A percentile compares a stretch with the other conserved stretches of the same genome.
These are phyloP conservation scores for Termitomyces sp. DNA, from an alignment of 768 basidiomycete species.

Conservation along the genomic window DNA sequence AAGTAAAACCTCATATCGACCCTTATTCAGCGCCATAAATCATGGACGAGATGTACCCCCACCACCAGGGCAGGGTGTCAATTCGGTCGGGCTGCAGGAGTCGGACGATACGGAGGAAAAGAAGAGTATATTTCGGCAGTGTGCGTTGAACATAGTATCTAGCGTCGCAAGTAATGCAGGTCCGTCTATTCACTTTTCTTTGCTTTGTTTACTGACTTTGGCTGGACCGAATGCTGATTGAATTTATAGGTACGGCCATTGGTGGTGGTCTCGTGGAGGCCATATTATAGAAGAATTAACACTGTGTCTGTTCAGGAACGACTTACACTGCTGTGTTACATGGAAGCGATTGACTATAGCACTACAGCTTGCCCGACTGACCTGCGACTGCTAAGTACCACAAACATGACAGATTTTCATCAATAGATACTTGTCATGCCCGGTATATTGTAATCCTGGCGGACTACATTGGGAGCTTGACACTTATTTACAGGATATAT, in stretches of 20 bases:
- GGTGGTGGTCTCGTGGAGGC: neutral
- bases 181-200: slow-evolving; percentile 21
- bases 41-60: slow-evolving; percentile 34
- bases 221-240: neutral
- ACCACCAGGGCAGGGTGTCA: slow-evolving; percentile 28
- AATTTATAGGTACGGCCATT: neutral
- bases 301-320: no score
- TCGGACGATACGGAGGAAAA: slow-evolving; percentile 36
- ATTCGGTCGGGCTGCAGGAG: slow-evolving; percentile 41
- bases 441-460: no score
- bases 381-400: no score
- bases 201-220: neutral
- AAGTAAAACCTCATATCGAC: slow-evolving; percentile 29
- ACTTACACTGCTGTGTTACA: no score
- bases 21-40: slow-evolving; percentile 41
- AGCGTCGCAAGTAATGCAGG: no score
- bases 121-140: slow-evolving; percentile 52
- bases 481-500: no score
- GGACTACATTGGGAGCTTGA: no score
- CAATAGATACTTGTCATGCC: no score
- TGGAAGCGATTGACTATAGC: no score
- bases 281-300: neutral
- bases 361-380: no score
- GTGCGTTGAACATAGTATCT: slow-evolving; percentile 74
- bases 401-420: no score